These are phyloP conservation scores for Zygosaccharomyces gambellarensis DNA, from an alignment of 805 yeast genomes.

Conservation along the genomic window DNA sequence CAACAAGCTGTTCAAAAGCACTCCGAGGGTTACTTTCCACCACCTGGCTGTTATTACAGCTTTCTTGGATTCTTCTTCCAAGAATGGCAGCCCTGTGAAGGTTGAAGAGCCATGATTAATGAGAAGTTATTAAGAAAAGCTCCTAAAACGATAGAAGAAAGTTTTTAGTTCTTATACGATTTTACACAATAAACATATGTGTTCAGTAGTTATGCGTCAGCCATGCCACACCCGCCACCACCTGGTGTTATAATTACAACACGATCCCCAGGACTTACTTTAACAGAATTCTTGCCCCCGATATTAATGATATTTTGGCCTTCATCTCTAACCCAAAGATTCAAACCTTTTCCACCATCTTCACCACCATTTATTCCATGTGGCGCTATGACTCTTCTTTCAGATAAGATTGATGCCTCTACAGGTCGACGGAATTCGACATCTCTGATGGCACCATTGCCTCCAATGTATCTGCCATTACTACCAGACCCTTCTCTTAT, in stretches of 20 bases:
- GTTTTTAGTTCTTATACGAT: neutral
- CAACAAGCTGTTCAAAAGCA: constrained; percentile 49
- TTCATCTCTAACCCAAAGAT: constrained; percentile 45
- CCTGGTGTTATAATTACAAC: constrained; percentile 73
- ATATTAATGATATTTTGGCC: constrained; percentile 41
- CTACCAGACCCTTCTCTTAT: constrained; percentile 79
- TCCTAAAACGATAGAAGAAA: neutral
- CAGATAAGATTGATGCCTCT: constrained; percentile 76
- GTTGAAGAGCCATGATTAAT: constrained; percentile 34
- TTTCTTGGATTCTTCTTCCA: constrained; percentile 61
- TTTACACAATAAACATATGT: neutral
- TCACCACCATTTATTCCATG: constrained; percentile 83
- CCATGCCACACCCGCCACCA: constrained; percentile 72
- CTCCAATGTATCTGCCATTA: constrained; percentile 64
- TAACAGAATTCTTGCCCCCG: constrained; percentile 69
- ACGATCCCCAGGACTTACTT: constrained; percentile 57
- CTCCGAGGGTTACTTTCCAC: constrained; percentile 83
- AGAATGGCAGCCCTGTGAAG: constrained; percentile 47
- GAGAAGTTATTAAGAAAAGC: neutral
- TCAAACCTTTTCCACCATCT: constrained; percentile 68
- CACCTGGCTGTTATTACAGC: constrained; percentile 91
- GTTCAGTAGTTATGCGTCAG: neutral
- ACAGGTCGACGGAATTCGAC: constrained; percentile 71
- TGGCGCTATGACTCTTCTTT: constrained; percentile 80
- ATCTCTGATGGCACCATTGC: constrained; percentile 82